A percentile compares a stretch with the other conserved stretches of the same genome.
Conservation (phyloP, 2,329 filamentous ascomycete genomes). For the Aschersonia sp. region DNA sequence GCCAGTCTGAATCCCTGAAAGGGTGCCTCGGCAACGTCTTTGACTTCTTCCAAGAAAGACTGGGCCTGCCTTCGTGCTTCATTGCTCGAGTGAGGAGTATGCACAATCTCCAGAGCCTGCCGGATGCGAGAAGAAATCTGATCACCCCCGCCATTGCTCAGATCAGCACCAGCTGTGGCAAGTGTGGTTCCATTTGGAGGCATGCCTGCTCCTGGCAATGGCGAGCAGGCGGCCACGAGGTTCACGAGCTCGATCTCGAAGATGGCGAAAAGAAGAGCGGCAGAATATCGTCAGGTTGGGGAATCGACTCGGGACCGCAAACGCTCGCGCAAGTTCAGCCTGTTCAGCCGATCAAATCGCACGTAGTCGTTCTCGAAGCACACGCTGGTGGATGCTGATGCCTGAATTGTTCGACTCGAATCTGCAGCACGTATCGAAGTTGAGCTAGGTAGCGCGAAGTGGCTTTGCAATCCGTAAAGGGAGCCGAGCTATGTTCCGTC, state of each 20-base stretch:
- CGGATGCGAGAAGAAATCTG: constrained; percentile 54
- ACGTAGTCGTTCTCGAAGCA: no score
- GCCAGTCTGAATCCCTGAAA: constrained; percentile 77
- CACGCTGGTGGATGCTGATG: no score
- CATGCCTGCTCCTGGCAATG: constrained; percentile 12
- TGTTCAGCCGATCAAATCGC: no score
- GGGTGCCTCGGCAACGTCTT: constrained; percentile 64
- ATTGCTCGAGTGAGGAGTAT: constrained; percentile 70
- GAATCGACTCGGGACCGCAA: no score
- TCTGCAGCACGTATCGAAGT: no score
- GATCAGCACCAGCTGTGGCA: constrained; percentile 14
- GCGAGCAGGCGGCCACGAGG: neutral
- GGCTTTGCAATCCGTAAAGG: no score
- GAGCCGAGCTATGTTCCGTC: no score
- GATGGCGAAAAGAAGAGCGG: no score
- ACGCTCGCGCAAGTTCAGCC: no score
- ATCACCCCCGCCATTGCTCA: constrained; percentile 22
- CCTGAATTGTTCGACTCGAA: no score
- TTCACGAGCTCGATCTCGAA: neutral
- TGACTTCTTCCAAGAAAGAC: constrained; percentile 72
- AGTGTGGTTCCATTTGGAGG: constrained; percentile 21
- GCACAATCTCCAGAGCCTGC: constrained; percentile 75
- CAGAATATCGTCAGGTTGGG: no score
- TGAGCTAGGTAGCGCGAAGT: no score
- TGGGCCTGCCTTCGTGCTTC: constrained; percentile 71